A percentile compares a stretch with the other conserved stretches of the same genome.
Conservation (phyloP, 2,329 filamentous ascomycete genomes). For the Hymenoscyphus albidus region DNA sequence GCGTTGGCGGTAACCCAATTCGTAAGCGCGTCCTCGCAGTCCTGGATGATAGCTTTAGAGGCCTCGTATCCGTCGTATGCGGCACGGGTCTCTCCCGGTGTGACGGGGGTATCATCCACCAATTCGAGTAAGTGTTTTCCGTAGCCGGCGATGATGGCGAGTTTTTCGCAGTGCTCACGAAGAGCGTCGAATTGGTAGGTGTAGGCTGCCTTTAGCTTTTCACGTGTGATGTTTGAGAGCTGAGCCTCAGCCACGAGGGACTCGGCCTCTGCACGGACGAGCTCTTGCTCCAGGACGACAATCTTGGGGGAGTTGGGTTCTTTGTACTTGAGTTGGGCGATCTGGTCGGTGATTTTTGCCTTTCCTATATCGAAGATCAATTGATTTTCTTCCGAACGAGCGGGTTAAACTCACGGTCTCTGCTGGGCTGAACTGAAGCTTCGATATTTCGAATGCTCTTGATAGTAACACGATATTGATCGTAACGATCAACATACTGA, state of each 20-base stretch:
- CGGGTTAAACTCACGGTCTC: constrained; percentile 68
- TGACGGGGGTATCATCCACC: constrained; percentile 94
- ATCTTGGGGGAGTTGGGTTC: constrained; percentile 98
- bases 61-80: constrained; percentile 98
- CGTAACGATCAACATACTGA: constrained; percentile 97
- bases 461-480: constrained; percentile 98
- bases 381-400: background rate
- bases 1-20: constrained; percentile 95
- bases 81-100: constrained; percentile 89
- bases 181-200: constrained; percentile 97
- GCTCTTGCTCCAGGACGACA: constrained; percentile 95
- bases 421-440: constrained; percentile 93
- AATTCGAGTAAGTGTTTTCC: constrained; percentile 98
- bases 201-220: constrained; percentile 98
- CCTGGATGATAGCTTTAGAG: constrained; percentile 98
- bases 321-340: constrained; percentile 99
- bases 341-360: constrained; percentile 98
- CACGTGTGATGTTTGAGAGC: constrained; percentile 97
- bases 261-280: constrained; percentile 96
- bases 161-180: constrained; percentile 95
- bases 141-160: constrained; percentile 95
- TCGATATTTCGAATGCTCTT: constrained; percentile 99
- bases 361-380: constrained; percentile 60
- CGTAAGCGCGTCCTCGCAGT: constrained; percentile 94
- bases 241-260: constrained; percentile 98